Evolutionary conservation across 805 yeast species (phyloP).

Genomic region (Cyberlindnera maclurae): DNA sequence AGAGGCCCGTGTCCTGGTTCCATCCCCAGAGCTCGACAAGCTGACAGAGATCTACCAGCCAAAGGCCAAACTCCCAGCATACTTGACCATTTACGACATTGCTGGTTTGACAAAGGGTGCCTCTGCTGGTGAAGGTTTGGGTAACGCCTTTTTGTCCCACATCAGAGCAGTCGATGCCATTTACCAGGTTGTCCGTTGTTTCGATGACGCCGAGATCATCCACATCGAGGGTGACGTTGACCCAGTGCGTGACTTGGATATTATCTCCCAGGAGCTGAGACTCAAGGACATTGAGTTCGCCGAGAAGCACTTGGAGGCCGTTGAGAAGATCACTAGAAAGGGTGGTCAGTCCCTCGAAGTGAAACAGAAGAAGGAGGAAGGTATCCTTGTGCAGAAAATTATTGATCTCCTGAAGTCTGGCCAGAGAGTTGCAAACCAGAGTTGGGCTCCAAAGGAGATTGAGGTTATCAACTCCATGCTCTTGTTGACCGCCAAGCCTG

Average conservation of each 20-base stretch:
- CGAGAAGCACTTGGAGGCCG: slow-evolving; percentile 70
- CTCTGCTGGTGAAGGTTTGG: slow-evolving; percentile 93
- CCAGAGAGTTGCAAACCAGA: slow-evolving; percentile 78
- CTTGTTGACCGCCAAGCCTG: slow-evolving; percentile 90
- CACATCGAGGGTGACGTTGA: slow-evolving; percentile 96
- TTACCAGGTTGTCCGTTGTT: slow-evolving; percentile 95
- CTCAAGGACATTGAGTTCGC: slow-evolving; percentile 95
- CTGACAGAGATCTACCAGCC: slow-evolving; percentile 73
- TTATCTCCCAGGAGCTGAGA: slow-evolving; percentile 86
- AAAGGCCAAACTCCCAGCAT: slow-evolving; percentile 84
- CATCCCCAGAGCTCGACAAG: slow-evolving; percentile 80
- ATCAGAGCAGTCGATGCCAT: slow-evolving; percentile 97
- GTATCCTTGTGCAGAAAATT: slow-evolving; percentile 63
- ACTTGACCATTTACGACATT: slow-evolving; percentile 88
- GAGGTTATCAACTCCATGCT: slow-evolving; percentile 82
- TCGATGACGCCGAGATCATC: slow-evolving; percentile 95
- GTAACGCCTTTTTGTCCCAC: slow-evolving; percentile 94
- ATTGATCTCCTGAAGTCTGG: slow-evolving; percentile 76
- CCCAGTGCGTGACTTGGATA: slow-evolving; percentile 91
- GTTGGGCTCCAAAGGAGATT: slow-evolving; percentile 88
- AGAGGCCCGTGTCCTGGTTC: slow-evolving; percentile 93
- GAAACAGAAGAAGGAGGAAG: slow-evolving; percentile 83
- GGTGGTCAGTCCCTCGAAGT: slow-evolving; percentile 88
- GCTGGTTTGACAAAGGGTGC: slow-evolving; percentile 99
- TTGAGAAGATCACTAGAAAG: slow-evolving; percentile 73